Conservation (phyloP, 2,329 filamentous ascomycete genomes). For the Septoria petroselini region DNA sequence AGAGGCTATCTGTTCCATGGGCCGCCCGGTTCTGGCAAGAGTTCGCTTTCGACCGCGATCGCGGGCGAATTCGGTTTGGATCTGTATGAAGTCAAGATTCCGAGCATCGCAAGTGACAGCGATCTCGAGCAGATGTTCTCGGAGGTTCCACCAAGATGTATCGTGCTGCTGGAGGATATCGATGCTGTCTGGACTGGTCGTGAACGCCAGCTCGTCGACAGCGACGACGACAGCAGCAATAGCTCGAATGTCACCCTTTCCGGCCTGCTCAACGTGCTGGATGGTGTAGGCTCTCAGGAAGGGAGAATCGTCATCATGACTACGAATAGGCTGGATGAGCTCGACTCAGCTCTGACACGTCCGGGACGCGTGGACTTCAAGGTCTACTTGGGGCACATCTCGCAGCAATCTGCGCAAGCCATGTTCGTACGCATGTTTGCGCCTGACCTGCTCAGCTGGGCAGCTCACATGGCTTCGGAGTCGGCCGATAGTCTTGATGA, state of each 20-base stretch:
- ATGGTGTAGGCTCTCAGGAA: conserved; percentile 73
- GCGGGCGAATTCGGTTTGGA: conserved; percentile 44
- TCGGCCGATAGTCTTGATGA: conserved; percentile 19
- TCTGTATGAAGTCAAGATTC: conserved; percentile 40
- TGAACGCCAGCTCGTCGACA: conserved; percentile 31
- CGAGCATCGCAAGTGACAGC: conserved; percentile 55
- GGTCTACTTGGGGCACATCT: conserved; percentile 28
- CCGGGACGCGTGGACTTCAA: conserved; percentile 63
- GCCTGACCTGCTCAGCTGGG: conserved; percentile 26
- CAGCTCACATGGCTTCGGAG: conserved; percentile 5
- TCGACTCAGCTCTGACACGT: conserved; percentile 69
- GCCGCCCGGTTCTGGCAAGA: conserved; percentile 44
- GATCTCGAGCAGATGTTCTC: conserved; percentile 49
- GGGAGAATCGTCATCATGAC: conserved; percentile 77
- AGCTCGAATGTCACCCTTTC: conserved; percentile 61
- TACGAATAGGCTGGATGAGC: conserved; percentile 67
- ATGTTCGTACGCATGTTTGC: conserved; percentile 32
- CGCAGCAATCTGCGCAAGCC: conserved; percentile 20
- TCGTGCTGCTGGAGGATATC: conserved; percentile 46
- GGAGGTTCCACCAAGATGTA: conserved; percentile 41
- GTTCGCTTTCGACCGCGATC: conserved; percentile 36
- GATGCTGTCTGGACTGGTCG: conserved; percentile 38
- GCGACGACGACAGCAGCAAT: conserved; percentile 15
- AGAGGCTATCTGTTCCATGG: conserved; percentile 77
- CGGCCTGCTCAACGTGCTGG: conserved; percentile 74